Evolutionary conservation across 2,329 filamentous ascomycete genomes (phyloP).

Genomic region (Clathrospora elynae): DNA sequence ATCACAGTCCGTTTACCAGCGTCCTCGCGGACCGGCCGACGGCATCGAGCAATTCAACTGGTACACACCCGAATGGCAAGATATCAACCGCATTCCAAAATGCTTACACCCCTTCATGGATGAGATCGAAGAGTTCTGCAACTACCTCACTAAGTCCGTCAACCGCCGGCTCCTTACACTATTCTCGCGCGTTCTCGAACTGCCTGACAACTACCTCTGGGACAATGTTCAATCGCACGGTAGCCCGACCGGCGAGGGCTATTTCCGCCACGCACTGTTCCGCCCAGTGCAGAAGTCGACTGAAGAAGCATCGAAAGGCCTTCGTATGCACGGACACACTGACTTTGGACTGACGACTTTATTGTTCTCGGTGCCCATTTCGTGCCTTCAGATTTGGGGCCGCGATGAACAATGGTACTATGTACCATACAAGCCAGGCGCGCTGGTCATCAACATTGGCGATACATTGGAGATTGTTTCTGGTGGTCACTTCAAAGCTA

Average conservation of each 20-base stretch:
- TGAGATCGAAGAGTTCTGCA: conserved; percentile 54
- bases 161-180: conserved; percentile 48
- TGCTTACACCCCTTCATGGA: conserved; percentile 58
- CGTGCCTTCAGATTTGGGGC: conserved; percentile 34
- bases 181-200: conserved; percentile 30
- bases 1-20: conserved; percentile 7
- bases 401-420: conserved; percentile 34
- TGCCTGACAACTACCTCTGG: conserved; percentile 33
- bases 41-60: conserved; percentile 63
- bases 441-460: conserved; percentile 36
- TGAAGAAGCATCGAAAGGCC: conserved; percentile 31
- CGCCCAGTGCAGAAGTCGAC: conserved; percentile 30
- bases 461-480: conserved; percentile 51
- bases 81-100: conserved; percentile 51
- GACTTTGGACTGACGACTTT: conserved; percentile 35
- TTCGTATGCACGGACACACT: conserved; percentile 42
- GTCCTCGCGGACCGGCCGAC: conserved; percentile 52
- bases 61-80: conserved; percentile 56
- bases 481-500: conserved; percentile 56
- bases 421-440: conserved; percentile 33
- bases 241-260: conserved; percentile 29
- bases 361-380: conserved; percentile 32
- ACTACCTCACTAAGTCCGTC: conserved; percentile 57
- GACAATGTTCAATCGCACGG: conserved; percentile 31
- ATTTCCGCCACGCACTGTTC: conserved; percentile 33